Evolutionary conservation across 768 basidiomycete genomes (phyloP), one percentile per base, ranked within the genome.

Genomic region (Tricholoma matsutake): DNA sequence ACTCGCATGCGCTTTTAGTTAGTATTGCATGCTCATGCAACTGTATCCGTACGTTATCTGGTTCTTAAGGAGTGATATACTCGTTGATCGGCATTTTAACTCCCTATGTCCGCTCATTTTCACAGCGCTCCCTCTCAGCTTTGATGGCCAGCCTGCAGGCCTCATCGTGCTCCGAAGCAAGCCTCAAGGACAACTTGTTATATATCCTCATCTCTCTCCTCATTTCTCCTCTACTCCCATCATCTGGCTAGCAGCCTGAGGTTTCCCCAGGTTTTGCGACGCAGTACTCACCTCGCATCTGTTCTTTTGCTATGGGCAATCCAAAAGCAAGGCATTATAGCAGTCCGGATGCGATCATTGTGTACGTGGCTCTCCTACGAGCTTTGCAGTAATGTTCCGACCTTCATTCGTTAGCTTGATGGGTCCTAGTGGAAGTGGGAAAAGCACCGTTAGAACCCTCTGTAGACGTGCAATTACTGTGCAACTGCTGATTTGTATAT

Each of bases 71-170:
- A 52, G 14, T 53, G 51, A n/a, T 20, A 53, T 32, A n/a, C 25
- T 53, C 16, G n/a, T 32, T 53, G 51, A 53, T 53, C 51, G 51
- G 16, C 16, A 53, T 31, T 31, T 53, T n/a, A 9, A 32, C 8
- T 31, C 29, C 31, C n/a, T 28, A 51, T 51, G 16, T 29, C 28
- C 28, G 28, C n/a, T 53, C 51, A 53, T n/a, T 53, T 43, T 52
- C 51, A 52, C 51, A 52, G 14, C 16, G 16, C 10, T 31, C 11
- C 28, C 51, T 29, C 25, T 49, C 47, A 20, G 47, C 51, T 52
- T 32, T 53, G 51, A 53, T 53, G 29, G 51, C n/a, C 29, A n/a
- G 51, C 51, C 51, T 53, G 51, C 51, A 53, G 51, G 51, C 51
- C 29, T 53, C 51, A 32, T 53, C 51, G 51, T 53, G 51, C 47